These are phyloP conservation scores for Xylaria nigripes DNA, from an alignment of 495 filamentous ascomycete species.

Conservation along the genomic window DNA sequence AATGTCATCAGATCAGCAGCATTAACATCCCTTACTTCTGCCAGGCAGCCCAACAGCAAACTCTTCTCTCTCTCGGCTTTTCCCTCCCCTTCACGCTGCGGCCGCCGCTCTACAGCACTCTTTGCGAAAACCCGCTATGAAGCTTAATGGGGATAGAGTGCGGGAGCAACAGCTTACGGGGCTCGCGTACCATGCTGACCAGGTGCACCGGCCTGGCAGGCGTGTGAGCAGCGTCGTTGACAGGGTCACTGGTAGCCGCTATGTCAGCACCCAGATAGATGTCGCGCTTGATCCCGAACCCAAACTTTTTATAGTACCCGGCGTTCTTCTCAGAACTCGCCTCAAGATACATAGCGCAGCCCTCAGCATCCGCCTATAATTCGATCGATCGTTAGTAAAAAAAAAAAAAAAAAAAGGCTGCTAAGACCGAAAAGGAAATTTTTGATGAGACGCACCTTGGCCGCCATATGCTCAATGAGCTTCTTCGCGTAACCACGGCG, in stretches of 20 bases:
- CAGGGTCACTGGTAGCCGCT: constrained; percentile 14
- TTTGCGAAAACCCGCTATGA: constrained; percentile 18
- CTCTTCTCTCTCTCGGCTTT: neutral
- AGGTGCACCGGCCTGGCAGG: constrained; percentile 45
- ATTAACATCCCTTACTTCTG: constrained; percentile 12
- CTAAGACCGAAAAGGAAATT: too few species aligned
- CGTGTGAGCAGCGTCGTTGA: neutral
- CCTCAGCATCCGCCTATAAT: constrained; percentile 54
- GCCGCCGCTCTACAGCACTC: neutral
- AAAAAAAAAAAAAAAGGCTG: neutral
- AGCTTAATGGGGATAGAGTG: constrained; percentile 29
- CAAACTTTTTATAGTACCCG: constrained; percentile 59
- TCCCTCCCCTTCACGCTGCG: neutral
- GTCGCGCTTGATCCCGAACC: constrained; percentile 52
- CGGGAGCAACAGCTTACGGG: constrained; percentile 31
- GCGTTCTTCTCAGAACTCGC: constrained; percentile 59
- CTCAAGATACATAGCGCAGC: constrained; percentile 63
- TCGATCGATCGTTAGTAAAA: neutral
- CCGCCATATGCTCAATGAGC: constrained; percentile 58
- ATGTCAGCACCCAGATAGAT: constrained; percentile 45
- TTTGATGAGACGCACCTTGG: constrained; percentile 42
- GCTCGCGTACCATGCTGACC: constrained; percentile 70
- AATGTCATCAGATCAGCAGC: constrained; percentile 12
- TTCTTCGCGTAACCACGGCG: constrained; percentile 62
- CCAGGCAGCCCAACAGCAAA: neutral